Base-by-base conservation (phyloP, 495 filamentous ascomycete species). In the Penicillium manginii region DNA sequence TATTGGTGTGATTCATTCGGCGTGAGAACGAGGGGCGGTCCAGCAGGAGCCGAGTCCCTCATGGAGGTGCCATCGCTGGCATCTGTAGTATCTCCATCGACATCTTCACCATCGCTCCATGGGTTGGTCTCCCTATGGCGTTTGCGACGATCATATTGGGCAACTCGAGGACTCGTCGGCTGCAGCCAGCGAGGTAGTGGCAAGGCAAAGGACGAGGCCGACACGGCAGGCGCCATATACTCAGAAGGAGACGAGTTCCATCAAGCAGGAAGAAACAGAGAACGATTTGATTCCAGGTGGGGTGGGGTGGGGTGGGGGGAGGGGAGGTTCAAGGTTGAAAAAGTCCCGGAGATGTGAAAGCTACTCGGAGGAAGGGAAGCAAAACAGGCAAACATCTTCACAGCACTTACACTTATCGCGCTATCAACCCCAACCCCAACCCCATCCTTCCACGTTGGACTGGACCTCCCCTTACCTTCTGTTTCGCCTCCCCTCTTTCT, bases 1-100 rank as follows among this genome's bases (percentile, higher is more conserved):
- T 81, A 83, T 57, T 84, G 80, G 47, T 66, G 68, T 8, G 74
- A 69, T 58, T 82, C 79, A 21, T 77, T 75, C 1, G 79, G 78
- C 2, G 76, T 75, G 32, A 83, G 59, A 47, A 72, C 71, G 33
- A 78, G 60, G 9, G 68, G 66, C 9, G 57, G 33, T 4, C 58
- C 63, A 7, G 62, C 58, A 45, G 63, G 59, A 15, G 52, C 66
- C 23, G 52, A 54, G 29, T 78, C 73, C 12, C 47, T 47, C 12
- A 49, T 64, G 3, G 74, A 76, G 35, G 65, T 65, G 51, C 69
- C 66, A 57, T 77, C 74, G 3, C 73, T 78, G 12, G 72, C 74
- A 56, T 73, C 68, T 35, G 60, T 63, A 23, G 50, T 58, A 22
- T 67, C 68, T 10, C 57, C 55, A 22, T 63, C 63, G 22, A 67